phyloP scores from a whole-genome alignment of 179 eudicot species.

The Nepenthes alata region DNA sequence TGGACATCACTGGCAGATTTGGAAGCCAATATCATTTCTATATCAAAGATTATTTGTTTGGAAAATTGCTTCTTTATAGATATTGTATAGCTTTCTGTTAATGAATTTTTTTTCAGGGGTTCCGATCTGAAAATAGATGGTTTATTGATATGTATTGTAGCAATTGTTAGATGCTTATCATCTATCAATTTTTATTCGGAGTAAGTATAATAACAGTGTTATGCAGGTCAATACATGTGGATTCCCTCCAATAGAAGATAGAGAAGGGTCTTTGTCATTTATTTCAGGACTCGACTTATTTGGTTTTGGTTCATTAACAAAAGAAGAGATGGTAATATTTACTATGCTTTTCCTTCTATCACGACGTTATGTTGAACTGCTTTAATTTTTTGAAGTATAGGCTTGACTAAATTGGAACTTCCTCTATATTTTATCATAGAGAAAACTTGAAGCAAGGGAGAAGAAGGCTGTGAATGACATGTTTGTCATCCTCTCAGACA shows the following conservation, averaged over 20 bases:
- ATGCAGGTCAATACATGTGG: slow-evolving; percentile 93
- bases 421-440: slow-evolving; percentile 23
- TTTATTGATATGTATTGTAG: too few species aligned
- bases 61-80: too few species aligned
- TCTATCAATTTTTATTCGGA: too few species aligned
- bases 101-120: too few species aligned
- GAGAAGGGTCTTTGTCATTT: slow-evolving; percentile 54
- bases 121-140: too few species aligned
- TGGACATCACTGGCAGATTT: too few species aligned
- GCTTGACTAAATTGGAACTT: not conserved
- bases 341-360: not conserved
- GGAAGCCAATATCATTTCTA: too few species aligned
- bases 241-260: slow-evolving; percentile 90
- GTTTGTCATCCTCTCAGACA: slow-evolving; percentile 83
- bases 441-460: slow-evolving; percentile 65
- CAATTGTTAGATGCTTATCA: too few species aligned
- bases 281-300: slow-evolving; percentile 74
- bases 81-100: too few species aligned
- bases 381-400: not conserved
- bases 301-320: slow-evolving; percentile 61
- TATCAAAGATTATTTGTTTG: too few species aligned
- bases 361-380: not conserved
- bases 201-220: not conserved
- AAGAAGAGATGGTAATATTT: slow-evolving; percentile 71
- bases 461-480: slow-evolving; percentile 75